A percentile compares a stretch with the other conserved stretches of the same genome.
Conservation (phyloP, 208 protist genomes). For the Lotmaria passim region DNA sequence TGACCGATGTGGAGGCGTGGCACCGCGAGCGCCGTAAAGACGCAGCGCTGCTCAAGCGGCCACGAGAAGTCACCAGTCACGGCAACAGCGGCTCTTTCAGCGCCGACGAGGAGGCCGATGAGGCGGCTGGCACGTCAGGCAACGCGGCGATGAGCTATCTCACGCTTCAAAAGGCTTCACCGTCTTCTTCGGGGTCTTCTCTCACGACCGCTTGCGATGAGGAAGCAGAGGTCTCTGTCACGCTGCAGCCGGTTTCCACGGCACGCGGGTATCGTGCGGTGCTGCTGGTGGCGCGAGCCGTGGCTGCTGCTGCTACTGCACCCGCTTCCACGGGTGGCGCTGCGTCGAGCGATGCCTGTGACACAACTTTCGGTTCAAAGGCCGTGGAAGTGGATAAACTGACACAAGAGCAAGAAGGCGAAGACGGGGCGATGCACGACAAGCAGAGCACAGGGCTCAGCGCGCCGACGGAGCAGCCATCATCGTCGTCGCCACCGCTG, state of each 20-base stretch:
- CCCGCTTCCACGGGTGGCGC: background rate
- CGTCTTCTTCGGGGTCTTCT: background rate
- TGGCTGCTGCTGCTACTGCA: background rate
- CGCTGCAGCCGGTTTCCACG: constrained; percentile 28
- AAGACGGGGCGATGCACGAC: background rate
- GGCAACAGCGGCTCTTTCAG: too few species aligned
- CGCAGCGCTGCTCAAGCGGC: constrained; percentile 18
- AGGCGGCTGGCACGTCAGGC: background rate
- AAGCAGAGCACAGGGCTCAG: too few species aligned
- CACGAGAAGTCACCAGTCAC: too few species aligned
- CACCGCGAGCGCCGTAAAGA: constrained; percentile 19
- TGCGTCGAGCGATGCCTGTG: too few species aligned
- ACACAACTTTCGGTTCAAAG: too few species aligned
- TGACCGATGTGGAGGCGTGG: constrained; percentile 9
- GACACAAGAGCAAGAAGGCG: too few species aligned
- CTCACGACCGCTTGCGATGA: too few species aligned
- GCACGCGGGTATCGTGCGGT: constrained; percentile 39
- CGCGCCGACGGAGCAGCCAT: too few species aligned
- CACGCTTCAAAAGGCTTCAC: background rate
- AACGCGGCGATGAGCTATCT: background rate
- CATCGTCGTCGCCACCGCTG: background rate
- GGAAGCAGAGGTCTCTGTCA: background rate
- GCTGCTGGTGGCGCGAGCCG: constrained; percentile 18
- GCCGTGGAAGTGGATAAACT: too few species aligned
- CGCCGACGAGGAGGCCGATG: background rate